Evolutionary conservation across 2,329 filamentous ascomycete genomes (phyloP).

Genomic region (Chalara sp.): DNA sequence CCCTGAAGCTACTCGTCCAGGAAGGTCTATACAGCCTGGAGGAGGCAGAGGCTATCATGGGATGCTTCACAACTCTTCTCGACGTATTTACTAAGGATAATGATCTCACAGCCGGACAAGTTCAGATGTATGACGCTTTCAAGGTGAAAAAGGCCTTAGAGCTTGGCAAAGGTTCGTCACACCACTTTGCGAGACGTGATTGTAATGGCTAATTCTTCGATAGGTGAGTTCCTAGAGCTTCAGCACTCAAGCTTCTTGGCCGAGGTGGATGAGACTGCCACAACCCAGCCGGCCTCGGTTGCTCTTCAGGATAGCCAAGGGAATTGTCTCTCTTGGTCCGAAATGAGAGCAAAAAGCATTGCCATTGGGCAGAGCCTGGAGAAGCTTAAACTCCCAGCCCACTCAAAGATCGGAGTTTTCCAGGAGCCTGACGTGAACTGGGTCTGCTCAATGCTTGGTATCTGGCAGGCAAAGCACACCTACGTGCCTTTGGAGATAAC

Average conservation of each 20-base stretch:
- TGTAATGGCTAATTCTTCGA: background rate
- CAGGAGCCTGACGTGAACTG: background rate
- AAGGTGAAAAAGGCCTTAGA: background rate
- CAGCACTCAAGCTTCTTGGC: background rate
- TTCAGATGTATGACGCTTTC: background rate
- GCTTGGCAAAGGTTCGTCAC: background rate
- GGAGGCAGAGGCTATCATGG: background rate
- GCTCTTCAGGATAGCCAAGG: background rate
- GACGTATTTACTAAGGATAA: background rate
- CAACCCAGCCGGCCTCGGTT: background rate
- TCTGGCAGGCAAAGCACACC: background rate
- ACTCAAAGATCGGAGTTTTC: background rate
- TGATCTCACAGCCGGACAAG: background rate
- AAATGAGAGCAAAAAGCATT: background rate
- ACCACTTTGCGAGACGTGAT: background rate
- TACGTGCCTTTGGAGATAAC: background rate
- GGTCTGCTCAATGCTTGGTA: background rate
- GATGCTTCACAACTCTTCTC: background rate
- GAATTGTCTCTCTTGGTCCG: background rate
- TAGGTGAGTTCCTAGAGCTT: background rate
- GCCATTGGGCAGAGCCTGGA: background rate
- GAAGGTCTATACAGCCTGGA: background rate
- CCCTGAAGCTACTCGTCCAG: background rate
- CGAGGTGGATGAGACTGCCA: background rate
- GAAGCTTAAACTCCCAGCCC: background rate